Base-by-base conservation (phyloP, 176 grass and related monocot genomes). In the Oryza australiensis region DNA sequence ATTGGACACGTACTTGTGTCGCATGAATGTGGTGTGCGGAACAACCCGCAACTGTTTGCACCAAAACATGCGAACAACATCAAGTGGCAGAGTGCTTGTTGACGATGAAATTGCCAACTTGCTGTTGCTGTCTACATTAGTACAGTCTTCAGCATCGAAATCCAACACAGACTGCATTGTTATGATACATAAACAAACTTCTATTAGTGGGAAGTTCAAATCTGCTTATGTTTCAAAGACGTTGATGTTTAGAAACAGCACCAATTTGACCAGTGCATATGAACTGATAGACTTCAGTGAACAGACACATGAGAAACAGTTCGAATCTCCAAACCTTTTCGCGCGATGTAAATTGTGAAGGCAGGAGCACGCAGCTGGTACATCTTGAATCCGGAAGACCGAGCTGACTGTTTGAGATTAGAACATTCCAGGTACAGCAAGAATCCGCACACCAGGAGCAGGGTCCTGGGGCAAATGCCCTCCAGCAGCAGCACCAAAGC, bases 391-490 rank as follows among this genome's bases (percentile, higher is more conserved):
- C 48, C 75, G 62, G 81, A 68, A 84, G 78, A 82, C 78, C 72
- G 65, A 59, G 82, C 57, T 72, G 55, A 66, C 65, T 77, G 72
- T 81, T 72, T 81, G 66, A 59, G 69, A 57, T 9, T 9, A 75
- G 35, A 24, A 48, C 86, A 29, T 88, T 89, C 49, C 24, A 57
- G 74, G 7, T 28, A 79, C 43, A 66, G n/a, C 63, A 75, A 68
- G 66, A 76, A 68, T 79, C 74, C 35, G 79, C 81, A 67, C 35
- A 80, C 68, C 59, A 67, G 30, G 66, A 6, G 26, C 33, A 60
- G 41, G 65, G 11, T 30, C 12, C 70, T 12, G 49, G 70, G 30
- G 32, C 76, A 62, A 57, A 57, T 72, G n/a, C 14, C 1, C 30
- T 24, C 35, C 34, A 64, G 74, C 81, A 59, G 62, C 46, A 29